A percentile compares a stretch with the other conserved stretches of the same genome.
Evolutionary conservation across 495 filamentous ascomycete genomes (phyloP).

Genomic region (Lindgomyces ingoldianus): DNA sequence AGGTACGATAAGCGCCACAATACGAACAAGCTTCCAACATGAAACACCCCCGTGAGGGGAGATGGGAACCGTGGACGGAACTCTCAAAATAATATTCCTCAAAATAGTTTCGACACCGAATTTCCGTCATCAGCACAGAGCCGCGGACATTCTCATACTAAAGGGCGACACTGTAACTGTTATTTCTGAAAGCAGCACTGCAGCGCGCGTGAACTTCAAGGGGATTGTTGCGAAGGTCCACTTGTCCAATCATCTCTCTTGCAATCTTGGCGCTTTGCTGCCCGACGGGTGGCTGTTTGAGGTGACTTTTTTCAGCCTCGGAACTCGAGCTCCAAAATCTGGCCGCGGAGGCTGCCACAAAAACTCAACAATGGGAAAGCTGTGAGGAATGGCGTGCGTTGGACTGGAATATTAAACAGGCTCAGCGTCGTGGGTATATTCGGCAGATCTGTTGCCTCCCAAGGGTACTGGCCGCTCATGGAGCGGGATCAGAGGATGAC

Average conservation of each 20-base stretch:
- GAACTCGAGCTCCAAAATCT: not conserved
- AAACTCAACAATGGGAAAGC: not conserved
- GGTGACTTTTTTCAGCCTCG: not conserved
- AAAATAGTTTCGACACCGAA: no score
- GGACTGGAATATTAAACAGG: slow-evolving; percentile 16
- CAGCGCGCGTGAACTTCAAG: not conserved
- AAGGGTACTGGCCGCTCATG: not conserved
- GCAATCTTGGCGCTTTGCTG: not conserved
- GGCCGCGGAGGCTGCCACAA: not conserved
- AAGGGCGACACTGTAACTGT: no score
- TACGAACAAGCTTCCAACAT: not conserved
- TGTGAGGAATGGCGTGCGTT: not conserved
- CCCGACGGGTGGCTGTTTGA: slow-evolving; percentile 14
- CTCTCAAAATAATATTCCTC: no score
- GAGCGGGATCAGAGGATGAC: not conserved
- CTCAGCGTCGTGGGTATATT: slow-evolving; percentile 21
- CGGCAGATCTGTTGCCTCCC: not conserved
- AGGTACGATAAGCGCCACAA: not conserved
- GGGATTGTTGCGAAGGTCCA: not conserved
- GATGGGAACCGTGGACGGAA: not conserved
- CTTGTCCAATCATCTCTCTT: slow-evolving; percentile 1
- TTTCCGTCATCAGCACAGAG: no score
- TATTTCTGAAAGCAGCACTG: no score
- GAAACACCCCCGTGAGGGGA: not conserved
- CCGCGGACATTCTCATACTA: no score